phyloP scores from a whole-genome alignment of 179 eudicot genomes.

The Silene vulgaris region DNA sequence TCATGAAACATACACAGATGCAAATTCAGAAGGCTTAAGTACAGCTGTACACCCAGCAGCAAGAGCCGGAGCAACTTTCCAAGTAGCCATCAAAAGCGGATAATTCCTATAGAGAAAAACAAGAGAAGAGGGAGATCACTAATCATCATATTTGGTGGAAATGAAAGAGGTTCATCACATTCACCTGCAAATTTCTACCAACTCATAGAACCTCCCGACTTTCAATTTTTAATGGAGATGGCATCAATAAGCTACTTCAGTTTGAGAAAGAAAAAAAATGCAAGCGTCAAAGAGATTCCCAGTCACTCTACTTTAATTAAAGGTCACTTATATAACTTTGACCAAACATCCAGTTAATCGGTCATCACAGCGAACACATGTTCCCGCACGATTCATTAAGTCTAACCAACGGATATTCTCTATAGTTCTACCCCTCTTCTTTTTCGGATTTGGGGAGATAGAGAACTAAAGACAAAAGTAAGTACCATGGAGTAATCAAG shows the following conservation, averaged over 20 bases:
- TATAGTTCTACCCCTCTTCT: background rate
- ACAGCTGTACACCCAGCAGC: conserved; percentile 98
- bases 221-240: background rate
- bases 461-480: conserved; percentile 7
- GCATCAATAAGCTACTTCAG: too few species aligned
- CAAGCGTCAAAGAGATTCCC: background rate
- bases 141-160: background rate
- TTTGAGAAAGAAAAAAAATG: background rate
- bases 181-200: background rate
- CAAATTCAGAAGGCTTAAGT: conserved; percentile 90
- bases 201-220: background rate
- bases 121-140: conserved; percentile 5
- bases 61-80: conserved; percentile 99
- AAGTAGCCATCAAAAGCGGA: conserved; percentile 91
- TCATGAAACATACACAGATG: conserved; percentile 60
- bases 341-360: background rate
- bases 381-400: background rate
- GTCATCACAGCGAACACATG: background rate
- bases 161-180: background rate
- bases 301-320: background rate
- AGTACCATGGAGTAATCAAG: conserved; percentile 92
- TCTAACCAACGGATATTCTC: background rate
- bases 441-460: background rate
- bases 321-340: background rate
- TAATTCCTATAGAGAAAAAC: conserved; percentile 61